Evolutionary conservation across 2,329 filamentous ascomycete species (phyloP).

Genomic region (Penicillium griseofulvum): DNA sequence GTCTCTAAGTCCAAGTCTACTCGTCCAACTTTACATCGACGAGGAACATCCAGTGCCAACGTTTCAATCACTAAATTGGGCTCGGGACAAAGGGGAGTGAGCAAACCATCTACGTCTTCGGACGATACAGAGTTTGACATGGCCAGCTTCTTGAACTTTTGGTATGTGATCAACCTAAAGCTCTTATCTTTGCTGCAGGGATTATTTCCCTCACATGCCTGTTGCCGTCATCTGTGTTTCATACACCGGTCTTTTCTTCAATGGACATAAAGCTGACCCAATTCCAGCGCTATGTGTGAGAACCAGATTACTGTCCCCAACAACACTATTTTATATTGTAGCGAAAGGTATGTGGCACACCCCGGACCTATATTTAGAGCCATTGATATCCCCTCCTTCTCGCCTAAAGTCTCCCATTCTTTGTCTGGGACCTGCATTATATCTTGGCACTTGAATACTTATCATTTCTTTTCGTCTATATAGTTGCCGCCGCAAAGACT

Average conservation of each 20-base stretch:
- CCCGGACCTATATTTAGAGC: neutral
- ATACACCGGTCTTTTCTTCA: slow-evolving; percentile 16
- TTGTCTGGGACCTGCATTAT: slow-evolving; percentile 3
- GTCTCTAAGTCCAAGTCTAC: slow-evolving; percentile 30
- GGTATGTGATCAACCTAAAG: slow-evolving; percentile 33
- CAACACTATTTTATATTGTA: slow-evolving; percentile 62
- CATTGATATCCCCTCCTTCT: neutral
- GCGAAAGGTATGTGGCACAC: slow-evolving; percentile 54
- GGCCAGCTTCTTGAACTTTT: slow-evolving; percentile 48
- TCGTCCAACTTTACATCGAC: slow-evolving; percentile 35
- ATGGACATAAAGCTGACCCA: slow-evolving; percentile 28
- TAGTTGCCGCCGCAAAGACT: slow-evolving; percentile 49
- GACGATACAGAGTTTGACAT: slow-evolving; percentile 36
- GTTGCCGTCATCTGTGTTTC: slow-evolving; percentile 12
- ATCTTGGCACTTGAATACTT: slow-evolving; percentile 1
- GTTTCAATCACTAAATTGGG: slow-evolving; percentile 36
- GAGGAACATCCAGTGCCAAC: slow-evolving; percentile 30
- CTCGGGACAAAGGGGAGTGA: slow-evolving; percentile 24
- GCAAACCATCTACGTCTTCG: slow-evolving; percentile 19
- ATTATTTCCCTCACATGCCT: slow-evolving; percentile 17
- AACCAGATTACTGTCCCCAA: slow-evolving; percentile 63
- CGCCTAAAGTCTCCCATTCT: neutral
- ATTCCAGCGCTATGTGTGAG: slow-evolving; percentile 60
- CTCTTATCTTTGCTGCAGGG: slow-evolving; percentile 23
- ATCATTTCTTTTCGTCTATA: neutral